Percentiles rank a stretch among this genome's conserved stretches.
phyloP scores from a whole-genome alignment of 2,329 filamentous ascomycete species.

The Ophiocordyceps robertsii region DNA sequence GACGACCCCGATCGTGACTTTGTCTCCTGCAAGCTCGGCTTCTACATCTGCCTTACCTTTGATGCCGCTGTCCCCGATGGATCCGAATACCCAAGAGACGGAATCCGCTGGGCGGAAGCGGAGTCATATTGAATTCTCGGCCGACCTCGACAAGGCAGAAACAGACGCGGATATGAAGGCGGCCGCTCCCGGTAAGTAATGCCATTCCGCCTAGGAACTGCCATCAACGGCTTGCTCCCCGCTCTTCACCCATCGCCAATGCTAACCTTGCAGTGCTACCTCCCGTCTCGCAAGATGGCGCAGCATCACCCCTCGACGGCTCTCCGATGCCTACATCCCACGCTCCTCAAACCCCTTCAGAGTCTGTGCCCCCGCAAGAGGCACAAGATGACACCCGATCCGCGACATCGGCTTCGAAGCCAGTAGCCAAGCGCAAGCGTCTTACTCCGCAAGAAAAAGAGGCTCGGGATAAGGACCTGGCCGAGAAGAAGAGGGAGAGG shows the following conservation, averaged over 20 bases:
- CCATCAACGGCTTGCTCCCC: no score
- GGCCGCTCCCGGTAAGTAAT: conserved; percentile 1
- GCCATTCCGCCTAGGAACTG: not conserved
- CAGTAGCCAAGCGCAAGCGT: conserved; percentile 27
- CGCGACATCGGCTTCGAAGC: conserved; percentile 11
- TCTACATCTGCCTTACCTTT: conserved; percentile 2
- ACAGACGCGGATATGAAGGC: conserved; percentile 8
- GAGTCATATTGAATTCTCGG: conserved; percentile 30
- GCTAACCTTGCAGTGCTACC: conserved; percentile 11
- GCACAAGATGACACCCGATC: conserved; percentile 3
- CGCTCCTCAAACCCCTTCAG: conserved; percentile 19
- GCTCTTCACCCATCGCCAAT: not conserved
- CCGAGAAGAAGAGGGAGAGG: conserved; percentile 21
- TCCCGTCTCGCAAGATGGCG: conserved; percentile 9
- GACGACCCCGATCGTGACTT: no score
- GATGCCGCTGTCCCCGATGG: conserved; percentile 36
- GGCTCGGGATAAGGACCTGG: conserved; percentile 15
- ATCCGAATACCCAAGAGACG: conserved; percentile 32
- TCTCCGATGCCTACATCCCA: conserved; percentile 23
- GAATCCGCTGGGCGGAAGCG: conserved; percentile 30
- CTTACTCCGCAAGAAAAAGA: conserved; percentile 22
- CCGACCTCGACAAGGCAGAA: conserved; percentile 15
- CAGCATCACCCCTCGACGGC: conserved; percentile 17
- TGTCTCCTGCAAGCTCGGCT: no score
- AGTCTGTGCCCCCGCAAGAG: conserved; percentile 6